phyloP scores from a whole-genome alignment of 2,329 filamentous ascomycete genomes.

The Anthostomella pinea region DNA sequence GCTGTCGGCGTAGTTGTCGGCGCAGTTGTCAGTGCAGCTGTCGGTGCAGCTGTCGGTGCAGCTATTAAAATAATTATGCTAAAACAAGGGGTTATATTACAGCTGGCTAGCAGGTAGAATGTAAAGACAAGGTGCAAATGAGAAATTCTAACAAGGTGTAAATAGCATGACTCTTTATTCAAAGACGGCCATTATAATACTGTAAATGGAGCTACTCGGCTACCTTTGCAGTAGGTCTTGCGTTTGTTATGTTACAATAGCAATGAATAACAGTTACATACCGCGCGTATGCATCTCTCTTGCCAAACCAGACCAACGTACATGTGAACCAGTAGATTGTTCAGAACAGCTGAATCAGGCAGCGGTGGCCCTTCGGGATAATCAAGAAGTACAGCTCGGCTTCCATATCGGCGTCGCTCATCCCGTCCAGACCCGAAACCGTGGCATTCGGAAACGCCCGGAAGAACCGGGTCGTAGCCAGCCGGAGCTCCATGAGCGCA shows the following conservation, averaged over 20 bases:
- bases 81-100: conserved; percentile 18
- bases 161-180: not conserved
- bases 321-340: too few relatives aligned
- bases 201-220: not conserved
- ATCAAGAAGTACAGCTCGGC: conserved; percentile 28
- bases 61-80: too few relatives aligned
- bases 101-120: not conserved
- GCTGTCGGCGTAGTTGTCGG: too few relatives aligned
- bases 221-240: not conserved
- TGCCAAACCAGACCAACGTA: not conserved
- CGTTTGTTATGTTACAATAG: not conserved
- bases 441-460: conserved; percentile 27
- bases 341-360: conserved; percentile 22
- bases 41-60: too few relatives aligned
- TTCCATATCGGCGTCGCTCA: conserved; percentile 31
- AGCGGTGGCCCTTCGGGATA: conserved; percentile 27
- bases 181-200: too few relatives aligned
- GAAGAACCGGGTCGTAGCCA: conserved; percentile 50
- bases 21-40: too few relatives aligned
- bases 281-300: not conserved
- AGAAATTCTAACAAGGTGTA: not conserved
- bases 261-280: conserved; percentile 1
- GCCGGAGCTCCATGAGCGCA: conserved; percentile 50
- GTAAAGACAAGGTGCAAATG: not conserved
- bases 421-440: conserved; percentile 26